Evolutionary conservation across 495 filamentous ascomycete genomes (phyloP).

Genomic region (Tuber indicum): DNA sequence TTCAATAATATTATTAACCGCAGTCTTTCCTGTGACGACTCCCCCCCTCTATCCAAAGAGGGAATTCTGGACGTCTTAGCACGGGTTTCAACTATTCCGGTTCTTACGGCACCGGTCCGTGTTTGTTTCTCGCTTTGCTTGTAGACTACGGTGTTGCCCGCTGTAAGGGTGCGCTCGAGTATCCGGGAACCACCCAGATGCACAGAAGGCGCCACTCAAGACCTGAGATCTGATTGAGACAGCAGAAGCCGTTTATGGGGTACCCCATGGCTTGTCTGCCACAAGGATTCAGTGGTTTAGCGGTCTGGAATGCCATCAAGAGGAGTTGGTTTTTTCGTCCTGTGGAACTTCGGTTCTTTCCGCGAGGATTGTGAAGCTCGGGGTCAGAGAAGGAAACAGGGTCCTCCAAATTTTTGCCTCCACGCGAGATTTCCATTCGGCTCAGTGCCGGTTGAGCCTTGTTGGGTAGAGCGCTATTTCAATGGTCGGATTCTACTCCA

Average conservation of each 20-base stretch:
- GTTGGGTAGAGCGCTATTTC: neutral
- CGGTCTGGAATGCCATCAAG: neutral
- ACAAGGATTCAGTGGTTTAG: neutral
- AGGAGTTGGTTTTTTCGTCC: neutral
- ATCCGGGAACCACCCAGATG: neutral
- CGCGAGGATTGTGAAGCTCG: neutral
- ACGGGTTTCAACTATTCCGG: too few species aligned
- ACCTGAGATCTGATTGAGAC: neutral
- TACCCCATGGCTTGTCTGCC: neutral
- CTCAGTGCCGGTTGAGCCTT: neutral
- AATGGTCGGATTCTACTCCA: neutral
- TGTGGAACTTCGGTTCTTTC: neutral
- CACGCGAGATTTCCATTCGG: neutral
- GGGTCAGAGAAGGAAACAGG: neutral
- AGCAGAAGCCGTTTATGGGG: neutral
- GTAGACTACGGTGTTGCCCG: neutral
- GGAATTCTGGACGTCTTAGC: too few species aligned
- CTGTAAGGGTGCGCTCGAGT: neutral
- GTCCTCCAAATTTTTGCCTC: neutral
- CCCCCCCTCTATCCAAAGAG: too few species aligned
- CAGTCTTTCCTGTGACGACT: too few species aligned
- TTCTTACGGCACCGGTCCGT: neutral
- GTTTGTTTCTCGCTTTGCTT: neutral
- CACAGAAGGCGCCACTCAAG: neutral
- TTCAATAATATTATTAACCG: too few species aligned